Base-by-base conservation (phyloP, 495 filamentous ascomycete species). In the Talaromyces thailandensis region DNA sequence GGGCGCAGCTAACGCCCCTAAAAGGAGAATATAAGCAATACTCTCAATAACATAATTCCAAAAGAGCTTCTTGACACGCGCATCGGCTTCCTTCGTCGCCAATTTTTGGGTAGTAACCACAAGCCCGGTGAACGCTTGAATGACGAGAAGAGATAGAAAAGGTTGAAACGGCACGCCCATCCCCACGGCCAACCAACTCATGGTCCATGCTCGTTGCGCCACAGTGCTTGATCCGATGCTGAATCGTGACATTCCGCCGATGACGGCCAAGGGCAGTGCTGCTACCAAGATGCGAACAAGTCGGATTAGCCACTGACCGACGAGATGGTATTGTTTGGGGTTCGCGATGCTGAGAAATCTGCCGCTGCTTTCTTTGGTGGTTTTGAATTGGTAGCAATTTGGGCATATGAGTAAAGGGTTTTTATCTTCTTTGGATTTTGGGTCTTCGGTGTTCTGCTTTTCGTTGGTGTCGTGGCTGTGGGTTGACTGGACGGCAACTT, bases 171-270 rank as follows among this genome's bases (percentile, higher is more conserved):
- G 35, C 6, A 45, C 2, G 7, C 11, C 40, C 45, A 72, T 69
- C 3, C 71, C 71, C 0, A 67, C 52, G 4, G 68, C 66, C 24
- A 77, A 32, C 75, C 75, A 77, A 3, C 62, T 62, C 69, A 77
- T 73, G 62, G 68, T 77, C 65, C 75, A 77, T 8, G 64, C 61
- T 14, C 72, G 64, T 62, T 77, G 75, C 14, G 63, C 52, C 1
- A 31, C 14, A 7, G 72, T 75, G 40, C 72, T 76, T 12, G 63
- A 18, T 18, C 63, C 64, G 0, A 50, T 6, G 9, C 63, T 26
- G 48, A 76, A 76, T 40, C 64, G 64, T 5, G 70, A 70, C 28
- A 77, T 35, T 8, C 51, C 66, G 4, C 70, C 75, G n/a, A 73
- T 67, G 32, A 75, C 59, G 21, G 64, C 66, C 43, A 78, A 63